Base-by-base conservation (phyloP, 768 basidiomycete genomes). In the Porphyrellus cyaneotinctus region DNA sequence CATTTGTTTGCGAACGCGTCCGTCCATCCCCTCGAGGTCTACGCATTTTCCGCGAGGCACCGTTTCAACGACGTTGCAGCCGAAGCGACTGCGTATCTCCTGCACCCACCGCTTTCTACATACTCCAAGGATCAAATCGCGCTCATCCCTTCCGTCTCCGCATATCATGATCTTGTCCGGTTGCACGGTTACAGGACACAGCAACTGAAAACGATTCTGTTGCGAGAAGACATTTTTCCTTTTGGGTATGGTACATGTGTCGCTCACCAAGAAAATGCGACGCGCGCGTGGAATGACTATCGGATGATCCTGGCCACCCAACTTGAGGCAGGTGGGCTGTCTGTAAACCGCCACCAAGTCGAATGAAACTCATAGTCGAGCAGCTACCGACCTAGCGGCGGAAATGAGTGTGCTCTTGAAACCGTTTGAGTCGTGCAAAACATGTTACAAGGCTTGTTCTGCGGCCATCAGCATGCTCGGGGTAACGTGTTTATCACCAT, bases 391-490 rank as follows among this genome's bases (percentile, higher is more conserved):
- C 57, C 74, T 88, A 24, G 80, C 80, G 9, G 80, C 74, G 31
- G 86, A 87, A 69, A 88, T 88, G 87, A 73, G 70, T 17, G 58
- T 63, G n/a, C 68, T 85, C 18, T 68, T 65, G 36, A 70, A 73
- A n/a, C 72, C 68, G n/a, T 67, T 84, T 20, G 62, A 68, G 18
- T 65, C 64, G 22, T 88, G 87, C 57, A 68, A 72, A 50, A 64
- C 64, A 14, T 88, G 87, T 63, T 66, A 70, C 49, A 84, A 80
- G 62, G 87, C 84, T 17, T 81, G 78, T 58, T 75, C 59, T 23
- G 83, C 84, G 8, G 86, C 87, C 20, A 74, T 84, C 9, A 79
- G 81, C 33, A 88, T 88, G 87, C 78, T 88, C 39, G 74, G 75
- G 51, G 85, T 87, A 67, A 71, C 75, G 60, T 31, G 9, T 7